phyloP scores from a whole-genome alignment of 768 basidiomycete genomes.

The Boletus pseudo-olivaceus region DNA sequence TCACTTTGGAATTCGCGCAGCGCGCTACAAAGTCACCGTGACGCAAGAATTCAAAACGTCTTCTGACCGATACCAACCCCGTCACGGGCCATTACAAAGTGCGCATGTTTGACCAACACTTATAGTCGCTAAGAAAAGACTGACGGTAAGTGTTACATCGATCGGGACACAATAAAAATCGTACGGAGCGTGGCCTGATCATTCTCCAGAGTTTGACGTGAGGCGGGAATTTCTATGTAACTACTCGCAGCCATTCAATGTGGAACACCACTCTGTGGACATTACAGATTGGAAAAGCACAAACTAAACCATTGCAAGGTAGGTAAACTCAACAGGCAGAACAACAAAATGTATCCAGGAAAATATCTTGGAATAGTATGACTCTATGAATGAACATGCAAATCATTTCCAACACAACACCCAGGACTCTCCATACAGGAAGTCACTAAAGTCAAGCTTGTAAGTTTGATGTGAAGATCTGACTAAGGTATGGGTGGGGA shows the following conservation, averaged over 20 bases:
- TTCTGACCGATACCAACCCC: neutral
- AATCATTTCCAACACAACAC: conserved; percentile 14
- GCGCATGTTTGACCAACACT: neutral
- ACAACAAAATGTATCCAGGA: neutral
- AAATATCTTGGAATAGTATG: neutral
- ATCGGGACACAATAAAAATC: neutral
- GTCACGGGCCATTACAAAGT: neutral
- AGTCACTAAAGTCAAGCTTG: conserved; percentile 10
- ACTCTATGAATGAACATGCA: neutral
- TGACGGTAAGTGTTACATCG: neutral
- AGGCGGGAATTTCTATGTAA: neutral
- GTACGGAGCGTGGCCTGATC: no score
- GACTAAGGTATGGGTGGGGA: conserved; percentile 15
- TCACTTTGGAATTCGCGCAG: neutral
- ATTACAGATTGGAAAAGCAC: neutral
- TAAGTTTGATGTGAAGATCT: conserved; percentile 9
- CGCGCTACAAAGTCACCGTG: neutral
- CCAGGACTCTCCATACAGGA: conserved; percentile 20
- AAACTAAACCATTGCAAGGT: neutral
- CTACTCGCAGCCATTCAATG: neutral
- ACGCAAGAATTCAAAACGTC: neutral
- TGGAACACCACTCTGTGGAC: neutral
- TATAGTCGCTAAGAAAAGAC: neutral
- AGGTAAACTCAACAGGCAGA: neutral
- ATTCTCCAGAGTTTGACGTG: no score